These are phyloP conservation scores for Colletotrichum incanum DNA, from an alignment of 2,329 filamentous ascomycete species.

Conservation along the genomic window DNA sequence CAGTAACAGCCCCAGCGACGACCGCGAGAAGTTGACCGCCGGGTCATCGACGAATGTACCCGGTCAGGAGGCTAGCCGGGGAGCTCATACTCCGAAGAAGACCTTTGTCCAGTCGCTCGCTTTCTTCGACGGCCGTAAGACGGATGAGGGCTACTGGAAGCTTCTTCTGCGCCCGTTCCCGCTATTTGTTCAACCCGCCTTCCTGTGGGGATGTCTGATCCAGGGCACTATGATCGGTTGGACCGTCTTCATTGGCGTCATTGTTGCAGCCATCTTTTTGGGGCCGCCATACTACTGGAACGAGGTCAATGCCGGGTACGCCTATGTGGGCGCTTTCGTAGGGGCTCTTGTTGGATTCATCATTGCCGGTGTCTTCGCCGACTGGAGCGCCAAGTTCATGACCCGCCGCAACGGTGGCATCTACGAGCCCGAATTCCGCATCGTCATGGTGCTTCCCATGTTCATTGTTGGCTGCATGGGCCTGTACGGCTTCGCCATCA, in stretches of 20 bases:
- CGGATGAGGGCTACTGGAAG: slow-evolving; percentile 80
- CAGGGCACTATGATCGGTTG: slow-evolving; percentile 95
- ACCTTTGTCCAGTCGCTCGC: slow-evolving; percentile 74
- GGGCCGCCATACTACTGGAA: slow-evolving; percentile 86
- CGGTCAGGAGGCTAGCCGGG: slow-evolving; percentile 1
- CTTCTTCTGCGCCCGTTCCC: slow-evolving; percentile 82
- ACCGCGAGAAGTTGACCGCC: slow-evolving; percentile 17
- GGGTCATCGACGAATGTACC: not conserved
- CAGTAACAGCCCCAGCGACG: slow-evolving; percentile 2
- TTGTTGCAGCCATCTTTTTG: slow-evolving; percentile 86
- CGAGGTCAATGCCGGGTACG: slow-evolving; percentile 86
- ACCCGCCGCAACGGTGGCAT: slow-evolving; percentile 83
- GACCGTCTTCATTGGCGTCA: slow-evolving; percentile 92
- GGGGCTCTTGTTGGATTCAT: slow-evolving; percentile 85
- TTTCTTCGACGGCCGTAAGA: slow-evolving; percentile 87
- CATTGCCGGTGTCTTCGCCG: slow-evolving; percentile 81
- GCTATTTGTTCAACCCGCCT: slow-evolving; percentile 86
- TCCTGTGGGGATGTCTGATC: slow-evolving; percentile 84
- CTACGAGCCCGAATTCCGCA: slow-evolving; percentile 93
- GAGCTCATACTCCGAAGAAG: slow-evolving; percentile 62
- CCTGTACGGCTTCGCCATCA: slow-evolving; percentile 88
- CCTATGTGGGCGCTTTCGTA: slow-evolving; percentile 88
- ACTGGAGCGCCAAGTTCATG: slow-evolving; percentile 79
- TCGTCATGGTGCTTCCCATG: slow-evolving; percentile 87
- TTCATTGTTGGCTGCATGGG: slow-evolving; percentile 83